Base-by-base conservation (phyloP, 2,329 filamentous ascomycete species). In the Penicillium psychrosexuale region DNA sequence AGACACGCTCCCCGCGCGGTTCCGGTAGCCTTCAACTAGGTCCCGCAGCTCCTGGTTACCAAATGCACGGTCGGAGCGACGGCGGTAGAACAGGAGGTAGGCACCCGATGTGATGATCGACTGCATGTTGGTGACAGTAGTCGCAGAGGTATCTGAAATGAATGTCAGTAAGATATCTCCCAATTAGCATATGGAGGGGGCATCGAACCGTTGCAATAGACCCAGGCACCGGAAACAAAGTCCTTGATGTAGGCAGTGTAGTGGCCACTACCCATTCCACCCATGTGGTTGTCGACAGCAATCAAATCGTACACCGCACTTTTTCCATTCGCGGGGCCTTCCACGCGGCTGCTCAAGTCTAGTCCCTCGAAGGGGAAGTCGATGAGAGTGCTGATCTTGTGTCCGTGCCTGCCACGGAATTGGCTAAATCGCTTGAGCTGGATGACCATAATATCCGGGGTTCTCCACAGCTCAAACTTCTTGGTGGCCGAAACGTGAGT, bases 391-490 rank as follows among this genome's bases (percentile, higher is more conserved):
- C 97, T 92, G 44, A 99, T 81, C 79, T 99, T 99, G 73, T 43
- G 38, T 34, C 97, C 91, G 53, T 92, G 82, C 63, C 92, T 87
- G 58, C 82, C 87, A 15, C 90, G 86, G 62, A 44, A 28, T 38
- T 86, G 88, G 24, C 89, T 91, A 72, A 99, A 99, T 7, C 94
- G 86, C 79, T 99, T 99, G 47, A 99, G 81, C 69, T 99, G 94
- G 58, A 97, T 88, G 40, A 97, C 88, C 15, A 99, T 82, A 58
- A 97, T 95, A 71, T 99, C 94, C 0, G 94, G 94, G 2, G 90
- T 88, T 69, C 93, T 97, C 94, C 94, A 99, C 17, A 99, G 83
- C 69, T 97, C 92, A 50, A 99, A 91, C 67, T 94, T 97, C 79
- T 99, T 99, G 75, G 88, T 92, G 19, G 94, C 94, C 57, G 91